Percentiles rank a stretch among this genome's conserved stretches.
Evolutionary conservation across 257 asterid genomes (phyloP).

Genomic region (Gynochthodes officinalis): DNA sequence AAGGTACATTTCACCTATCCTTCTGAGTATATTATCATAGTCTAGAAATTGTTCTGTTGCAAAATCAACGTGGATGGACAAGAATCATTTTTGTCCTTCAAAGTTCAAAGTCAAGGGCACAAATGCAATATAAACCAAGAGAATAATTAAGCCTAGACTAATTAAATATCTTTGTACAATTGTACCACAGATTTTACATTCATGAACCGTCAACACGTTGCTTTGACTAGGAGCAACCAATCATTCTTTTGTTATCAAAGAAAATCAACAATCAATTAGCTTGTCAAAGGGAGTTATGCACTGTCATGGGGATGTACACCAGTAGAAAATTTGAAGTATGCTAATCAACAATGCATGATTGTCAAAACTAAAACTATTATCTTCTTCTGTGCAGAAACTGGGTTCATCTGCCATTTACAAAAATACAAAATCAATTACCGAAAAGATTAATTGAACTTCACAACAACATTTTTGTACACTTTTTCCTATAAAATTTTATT

Average conservation of each 20-base stretch:
- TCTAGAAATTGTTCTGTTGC: background rate
- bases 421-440: background rate
- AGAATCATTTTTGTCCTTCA: background rate
- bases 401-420: constrained; percentile 1
- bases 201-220: constrained; percentile 6
- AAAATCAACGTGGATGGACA: background rate
- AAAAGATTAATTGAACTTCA: background rate
- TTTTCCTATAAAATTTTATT: background rate
- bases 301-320: constrained; percentile 14
- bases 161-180: background rate
- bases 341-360: background rate
- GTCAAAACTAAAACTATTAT: background rate
- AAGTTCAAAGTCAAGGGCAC: background rate
- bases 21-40: background rate
- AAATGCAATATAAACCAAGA: background rate
- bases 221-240: constrained; percentile 8
- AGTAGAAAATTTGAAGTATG: background rate
- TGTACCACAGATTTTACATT: background rate
- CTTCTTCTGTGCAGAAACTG: background rate
- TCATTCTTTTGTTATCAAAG: background rate
- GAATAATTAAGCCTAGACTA: background rate
- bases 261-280: constrained; percentile 6
- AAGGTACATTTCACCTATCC: constrained; percentile 32
- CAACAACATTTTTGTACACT: background rate
- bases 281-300: constrained; percentile 4